Evolutionary conservation across 805 yeast genomes (phyloP).

Genomic region (Crinitomyces ghanaensis): DNA sequence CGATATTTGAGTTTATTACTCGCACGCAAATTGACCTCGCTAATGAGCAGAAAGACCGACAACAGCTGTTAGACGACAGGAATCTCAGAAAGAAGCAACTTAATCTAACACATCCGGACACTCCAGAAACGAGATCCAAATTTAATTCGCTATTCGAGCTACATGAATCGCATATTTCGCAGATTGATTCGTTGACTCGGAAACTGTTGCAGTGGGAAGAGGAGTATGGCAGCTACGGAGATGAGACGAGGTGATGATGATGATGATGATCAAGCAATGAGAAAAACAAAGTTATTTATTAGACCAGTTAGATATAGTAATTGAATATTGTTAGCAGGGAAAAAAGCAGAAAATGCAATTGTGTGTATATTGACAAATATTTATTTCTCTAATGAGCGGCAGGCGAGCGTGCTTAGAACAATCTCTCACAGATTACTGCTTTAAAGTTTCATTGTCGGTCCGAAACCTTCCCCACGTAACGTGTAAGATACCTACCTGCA

Average conservation of each 20-base stretch:
- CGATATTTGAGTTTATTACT: slow-evolving; percentile 83
- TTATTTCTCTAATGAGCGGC: background rate
- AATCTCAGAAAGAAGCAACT: slow-evolving; percentile 18
- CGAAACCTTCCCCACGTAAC: too few species aligned
- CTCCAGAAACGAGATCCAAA: slow-evolving; percentile 5
- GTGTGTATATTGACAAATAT: too few species aligned
- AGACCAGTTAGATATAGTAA: too few species aligned
- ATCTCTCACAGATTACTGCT: too few species aligned
- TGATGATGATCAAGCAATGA: too few species aligned
- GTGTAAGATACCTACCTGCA: too few species aligned
- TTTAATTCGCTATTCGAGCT: slow-evolving; percentile 5
- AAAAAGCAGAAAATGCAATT: too few species aligned
- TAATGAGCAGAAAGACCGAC: slow-evolving; percentile 54
- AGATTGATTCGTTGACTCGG: slow-evolving; percentile 63
- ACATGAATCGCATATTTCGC: slow-evolving; percentile 3
- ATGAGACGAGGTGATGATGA: too few species aligned
- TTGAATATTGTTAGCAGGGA: too few species aligned
- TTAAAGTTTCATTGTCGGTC: too few species aligned
- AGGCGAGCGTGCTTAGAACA: background rate
- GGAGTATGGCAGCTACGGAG: slow-evolving; percentile 42
- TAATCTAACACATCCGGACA: slow-evolving; percentile 7
- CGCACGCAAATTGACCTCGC: slow-evolving; percentile 77
- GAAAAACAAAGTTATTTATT: too few species aligned
- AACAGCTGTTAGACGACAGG: slow-evolving; percentile 32
- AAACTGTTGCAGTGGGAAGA: slow-evolving; percentile 72